Evolutionary conservation across 1,284 basidiomycete species (phyloP), one percentile per base, ranked within the genome.

Genomic region (Leccinum solheimii): DNA sequence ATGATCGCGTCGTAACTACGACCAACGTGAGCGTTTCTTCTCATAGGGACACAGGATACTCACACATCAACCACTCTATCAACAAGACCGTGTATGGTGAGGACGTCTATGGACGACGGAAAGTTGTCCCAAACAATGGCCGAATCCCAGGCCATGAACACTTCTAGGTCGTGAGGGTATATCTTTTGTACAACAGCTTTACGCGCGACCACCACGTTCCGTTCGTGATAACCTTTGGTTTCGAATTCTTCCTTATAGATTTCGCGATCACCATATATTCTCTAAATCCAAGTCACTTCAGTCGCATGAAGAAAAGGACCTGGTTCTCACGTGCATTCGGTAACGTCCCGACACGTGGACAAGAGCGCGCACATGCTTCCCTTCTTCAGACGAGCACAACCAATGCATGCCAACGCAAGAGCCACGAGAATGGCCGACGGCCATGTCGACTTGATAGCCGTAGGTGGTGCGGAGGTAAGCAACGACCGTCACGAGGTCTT

Each of bases 341-440:
- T 90, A 91, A 57, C 90, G 80, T 11, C 85, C 88, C 16, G 87
- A 84, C n/a, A 81, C 84, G 65, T 91, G 91, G 43, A 91, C 85
- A 59, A 85, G 86, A 2, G 81, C 83, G 6, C 80, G 76, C 30
- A 88, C 82, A 30, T 69, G 73, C 61, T 76, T 78, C 32, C 83
- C 88, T 62, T 85, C 83, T 57, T 82, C 78, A 1, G 85, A 77
- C 8, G 81, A 85, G 67, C 85, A 86, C 23, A 90, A 67, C 90
- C 90, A 92, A 58, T 81, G 76, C 68, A 87, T 80, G 0, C 78
- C 81, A n/a, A 80, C 81, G n/a, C 91, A 71, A 21, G 86, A 84
- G 2, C 88, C 91, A 26, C 89, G 82, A 14, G 90, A 92, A 72
- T 93, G 91, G 2, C 86, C 89, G 8, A 93, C 80, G 50, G 92